These are phyloP conservation scores for Parsonsia alboflavescens DNA, from an alignment of 257 asterid species.

Conservation along the genomic window DNA sequence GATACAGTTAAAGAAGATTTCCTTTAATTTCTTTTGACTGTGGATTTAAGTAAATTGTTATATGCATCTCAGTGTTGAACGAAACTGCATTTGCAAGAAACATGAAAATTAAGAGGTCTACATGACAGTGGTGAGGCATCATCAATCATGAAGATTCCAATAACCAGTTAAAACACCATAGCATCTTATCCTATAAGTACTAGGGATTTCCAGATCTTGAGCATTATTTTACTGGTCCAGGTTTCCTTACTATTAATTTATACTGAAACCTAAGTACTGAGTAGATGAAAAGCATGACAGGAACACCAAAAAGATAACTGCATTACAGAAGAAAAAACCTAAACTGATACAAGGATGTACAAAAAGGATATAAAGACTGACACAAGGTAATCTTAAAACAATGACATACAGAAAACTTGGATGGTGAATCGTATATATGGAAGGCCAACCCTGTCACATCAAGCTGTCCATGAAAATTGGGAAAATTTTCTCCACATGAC, in stretches of 20 bases:
- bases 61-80: not conserved
- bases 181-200: not conserved
- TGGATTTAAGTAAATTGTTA: not conserved
- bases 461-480: slow-evolving; percentile 97
- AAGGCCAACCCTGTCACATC: slow-evolving; percentile 89
- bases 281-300: not conserved
- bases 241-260: not conserved
- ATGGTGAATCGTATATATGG: slow-evolving; percentile 87
- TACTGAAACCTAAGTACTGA: not conserved
- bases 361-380: not conserved
- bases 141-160: not conserved
- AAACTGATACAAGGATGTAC: not conserved
- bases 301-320: not conserved
- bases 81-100: not conserved
- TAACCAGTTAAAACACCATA: not conserved
- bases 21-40: not conserved
- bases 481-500: slow-evolving; percentile 91
- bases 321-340: not conserved
- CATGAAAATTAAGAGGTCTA: not conserved
- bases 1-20: not conserved
- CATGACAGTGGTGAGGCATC: not conserved
- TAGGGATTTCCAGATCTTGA: not conserved
- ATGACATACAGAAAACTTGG: slow-evolving; percentile 70
- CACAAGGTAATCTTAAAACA: slow-evolving; percentile 7
- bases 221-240: not conserved